Percentiles rank a stretch among this genome's conserved stretches.
These are phyloP conservation scores for Stellera chamaejasme DNA, from an alignment of 345 rosid genomes.

Conservation along the genomic window DNA sequence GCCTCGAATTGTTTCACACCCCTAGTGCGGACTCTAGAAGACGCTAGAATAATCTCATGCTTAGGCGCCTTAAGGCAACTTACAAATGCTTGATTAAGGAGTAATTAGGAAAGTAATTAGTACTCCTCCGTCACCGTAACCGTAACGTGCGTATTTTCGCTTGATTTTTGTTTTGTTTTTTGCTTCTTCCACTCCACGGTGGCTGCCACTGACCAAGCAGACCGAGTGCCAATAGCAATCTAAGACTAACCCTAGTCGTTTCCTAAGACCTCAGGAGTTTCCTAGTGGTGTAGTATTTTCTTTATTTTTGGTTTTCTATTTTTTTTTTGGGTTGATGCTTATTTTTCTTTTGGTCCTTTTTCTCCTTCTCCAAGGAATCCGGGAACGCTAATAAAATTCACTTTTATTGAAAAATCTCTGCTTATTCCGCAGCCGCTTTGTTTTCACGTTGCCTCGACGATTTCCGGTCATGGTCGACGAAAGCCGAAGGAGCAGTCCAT, in stretches of 20 bases:
- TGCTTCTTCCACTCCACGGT: no score
- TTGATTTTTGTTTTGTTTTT: no score
- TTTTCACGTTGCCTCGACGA: neutral
- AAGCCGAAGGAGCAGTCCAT: slow-evolving; percentile 9
- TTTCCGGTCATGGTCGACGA: slow-evolving; percentile 18
- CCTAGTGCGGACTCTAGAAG: no score
- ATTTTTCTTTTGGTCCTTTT: neutral
- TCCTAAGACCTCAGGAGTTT: slow-evolving; percentile 13
- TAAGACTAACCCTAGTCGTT: neutral
- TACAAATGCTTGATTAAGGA: no score
- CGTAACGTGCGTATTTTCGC: no score
- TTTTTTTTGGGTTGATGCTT: neutral
- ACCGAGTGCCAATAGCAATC: no score
- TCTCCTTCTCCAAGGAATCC: slow-evolving; percentile 22
- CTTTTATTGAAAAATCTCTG: neutral
- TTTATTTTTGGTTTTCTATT: neutral
- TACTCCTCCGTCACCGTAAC: no score
- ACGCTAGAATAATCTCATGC: no score
- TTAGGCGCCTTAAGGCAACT: no score
- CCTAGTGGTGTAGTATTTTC: neutral
- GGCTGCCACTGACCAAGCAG: no score
- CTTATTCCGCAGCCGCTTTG: neutral
- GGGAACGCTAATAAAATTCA: slow-evolving; percentile 13
- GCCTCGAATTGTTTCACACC: no score
- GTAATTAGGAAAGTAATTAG: no score